Base-by-base conservation (phyloP, 768 basidiomycete genomes). In the Austroboletus eburneus region DNA sequence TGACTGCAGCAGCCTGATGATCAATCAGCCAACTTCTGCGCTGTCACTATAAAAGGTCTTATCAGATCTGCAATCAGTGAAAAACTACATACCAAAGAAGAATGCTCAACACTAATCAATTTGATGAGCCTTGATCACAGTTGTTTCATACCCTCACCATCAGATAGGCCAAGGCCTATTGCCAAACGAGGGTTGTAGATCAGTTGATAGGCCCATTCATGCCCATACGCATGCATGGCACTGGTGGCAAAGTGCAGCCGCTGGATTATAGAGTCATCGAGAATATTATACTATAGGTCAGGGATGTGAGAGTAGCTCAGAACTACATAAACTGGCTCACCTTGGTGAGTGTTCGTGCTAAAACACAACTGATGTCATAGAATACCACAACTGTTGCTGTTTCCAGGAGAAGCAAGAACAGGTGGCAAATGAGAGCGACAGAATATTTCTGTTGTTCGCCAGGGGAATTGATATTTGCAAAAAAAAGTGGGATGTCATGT, bases 201-300 rank as follows among this genome's bases (percentile, higher is more conserved):
- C 1, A 52, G 41, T 25, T 52, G 51, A 24, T 47, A 48, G 57
- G 65, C 50, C 69, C 67, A 72, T 37, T 69, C 58, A 43, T 72
- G 71, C 13, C 63, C 65, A 42, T 69, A 71, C 0, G 68, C 68
- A 49, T 75, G 72, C 64, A 73, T 67, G 0, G 65, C 69, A 7
- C 63, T 65, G 0, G 67, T 69, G 1, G 59, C 62, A 35, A 69
- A 70, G 0, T 32, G 13, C 5, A 73, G 7, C 0, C 66, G 55
- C 3, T 62, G 59, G 37, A 29, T 10, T 16, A 43, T 23, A 2
- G 3, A 16, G 9, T 22, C 20, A 10, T n/a, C 1, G 5, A 43
- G 42, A 10, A 43, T 33, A 17, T 23, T n/a, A 43, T 43, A 43
- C 42, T 43, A 42, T 12, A 20, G 13, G n/a, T n/a, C n/a, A 16